These are phyloP conservation scores for Sugiyamaella japonica DNA, from an alignment of 1,139 yeast species.

Conservation along the genomic window DNA sequence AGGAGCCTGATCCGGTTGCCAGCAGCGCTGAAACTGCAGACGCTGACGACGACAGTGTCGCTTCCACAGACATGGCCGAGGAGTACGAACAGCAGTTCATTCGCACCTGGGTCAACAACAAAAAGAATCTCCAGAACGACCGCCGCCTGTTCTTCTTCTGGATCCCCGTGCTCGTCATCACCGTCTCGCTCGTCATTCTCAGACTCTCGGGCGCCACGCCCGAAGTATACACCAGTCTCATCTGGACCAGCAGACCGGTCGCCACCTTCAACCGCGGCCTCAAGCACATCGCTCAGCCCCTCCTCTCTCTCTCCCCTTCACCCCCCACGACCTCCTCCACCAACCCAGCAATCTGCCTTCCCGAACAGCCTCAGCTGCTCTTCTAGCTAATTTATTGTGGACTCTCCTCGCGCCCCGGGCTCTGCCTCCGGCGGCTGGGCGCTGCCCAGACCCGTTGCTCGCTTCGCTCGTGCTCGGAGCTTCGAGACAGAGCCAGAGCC, in stretches of 20 bases:
- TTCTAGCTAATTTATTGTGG: too few species aligned
- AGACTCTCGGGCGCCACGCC: constrained; percentile 22
- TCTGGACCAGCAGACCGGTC: constrained; percentile 8
- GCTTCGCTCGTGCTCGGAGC: background rate
- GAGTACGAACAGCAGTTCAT: constrained; percentile 33
- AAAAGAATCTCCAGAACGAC: constrained; percentile 72
- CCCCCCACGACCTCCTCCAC: background rate
- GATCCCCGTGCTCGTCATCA: constrained; percentile 43
- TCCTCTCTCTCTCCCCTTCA: constrained; percentile 7
- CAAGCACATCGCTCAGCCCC: constrained; percentile 4
- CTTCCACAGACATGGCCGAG: constrained; percentile 8
- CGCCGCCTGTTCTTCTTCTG: constrained; percentile 86
- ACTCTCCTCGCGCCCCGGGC: too few species aligned
- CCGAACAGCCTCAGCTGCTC: too few species aligned
- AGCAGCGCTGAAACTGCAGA: too few species aligned
- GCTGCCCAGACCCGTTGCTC: constrained; percentile 2
- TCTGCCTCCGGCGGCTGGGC: background rate
- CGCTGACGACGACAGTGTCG: background rate
- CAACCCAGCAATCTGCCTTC: too few species aligned
- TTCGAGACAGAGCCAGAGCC: background rate
- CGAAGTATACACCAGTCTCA: constrained; percentile 18
- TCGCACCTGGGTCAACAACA: constrained; percentile 33
- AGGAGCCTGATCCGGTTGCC: background rate
- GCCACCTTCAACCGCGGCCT: background rate
- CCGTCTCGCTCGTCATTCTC: constrained; percentile 27